Base-by-base conservation (phyloP, 2,329 filamentous ascomycete genomes). In the Aspergillus sp. region DNA sequence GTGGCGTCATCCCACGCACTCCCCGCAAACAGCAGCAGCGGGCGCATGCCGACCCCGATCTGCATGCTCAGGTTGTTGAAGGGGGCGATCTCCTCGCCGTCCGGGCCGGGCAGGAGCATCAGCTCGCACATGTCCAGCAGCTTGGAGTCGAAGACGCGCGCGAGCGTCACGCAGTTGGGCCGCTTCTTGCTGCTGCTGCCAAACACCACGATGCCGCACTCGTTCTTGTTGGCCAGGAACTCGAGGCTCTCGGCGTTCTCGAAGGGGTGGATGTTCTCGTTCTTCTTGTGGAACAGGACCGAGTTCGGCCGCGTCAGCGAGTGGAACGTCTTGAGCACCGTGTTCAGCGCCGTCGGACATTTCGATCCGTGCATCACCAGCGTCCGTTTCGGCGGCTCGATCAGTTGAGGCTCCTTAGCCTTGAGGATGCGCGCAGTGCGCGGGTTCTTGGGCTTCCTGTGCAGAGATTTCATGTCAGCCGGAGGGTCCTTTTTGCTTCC, bases 161-260 rank as follows among this genome's bases (percentile, higher is more conserved):
- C 80, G 43, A 97, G 74, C 0, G 91, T 97, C 64, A 99, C 72
- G 57, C 87, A 87, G 74, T 99, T 91, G 4, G 92, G 92, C n/a
- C 94, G 83, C 81, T 97, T 99, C 82, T 97, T 99, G 72, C 83
- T 90, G 73, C 87, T 88, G 71, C 84, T 87, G 48, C 87, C 92
- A 65, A 96, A 96, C 60, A 94, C 82, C 60, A 97, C 81, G 45
- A 97, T 78, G 43, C 86, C 88, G 66, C 89, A 87, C 72, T 99
- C 94, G 76, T 99, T 99, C 79, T 97, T 99, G 70, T 92, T 87
- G 58, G 88, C 88, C 79, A 99, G 92, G 79, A 99, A 99, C 75
- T 97, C 91, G 61, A 97, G 83, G 49, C 88, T 93, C 23, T 87
- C 80, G 58, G 88, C 78, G 71, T 95, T 91, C 73, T 97, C 93